Evolutionary conservation across 1,139 yeast species (phyloP), one percentile per base, ranked within the genome.

Genomic region (Hyphopichia burtonii): DNA sequence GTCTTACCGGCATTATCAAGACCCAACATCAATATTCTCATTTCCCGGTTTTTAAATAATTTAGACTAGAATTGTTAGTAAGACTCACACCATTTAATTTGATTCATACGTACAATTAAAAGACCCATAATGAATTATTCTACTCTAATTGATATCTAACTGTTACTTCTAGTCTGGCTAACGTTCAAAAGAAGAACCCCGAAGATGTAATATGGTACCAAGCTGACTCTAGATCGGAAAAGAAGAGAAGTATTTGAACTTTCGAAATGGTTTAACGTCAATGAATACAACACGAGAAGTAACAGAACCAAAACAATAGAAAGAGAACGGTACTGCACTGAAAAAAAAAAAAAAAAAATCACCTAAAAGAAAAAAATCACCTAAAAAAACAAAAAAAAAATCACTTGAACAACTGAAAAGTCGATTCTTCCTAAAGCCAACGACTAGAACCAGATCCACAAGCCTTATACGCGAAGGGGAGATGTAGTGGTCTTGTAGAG

Each of bases 1-100:
- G 96, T 89, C 63, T 89, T 89, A 40, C 96, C 96, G 4, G 96
- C 96, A 52, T 89, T 88, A 61, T 89, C 96, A 49, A 90, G 75
- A 14, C 97, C 97, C 50, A 90, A 77, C 96, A 90, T 89, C 53
- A 90, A 76, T 59, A 90, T 84, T 60, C 94, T 69, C 74, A 77
- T 71, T 59, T 78, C 82, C 44, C 77, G 74, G 57, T 88, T 96
- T 59, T 87, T 88, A 54, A 73, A 73, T 47, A 73, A 51, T 56
- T 66, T 70, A 33, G 78, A 73, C 64, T 47, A 45, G 22, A 35
- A 15, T 25, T 22, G 19, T 27, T 25, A 35, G 22, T 31, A 16
- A 3, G n/a, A n/a, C n/a, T n/a, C n/a, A n/a, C n/a, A n/a, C n/a
- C n/a, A n/a, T n/a, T n/a, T n/a, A n/a, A n/a, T n/a, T n/a, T n/a